These are phyloP conservation scores for Alternaria rosae DNA, from an alignment of 2,329 filamentous ascomycete genomes.

Conservation along the genomic window DNA sequence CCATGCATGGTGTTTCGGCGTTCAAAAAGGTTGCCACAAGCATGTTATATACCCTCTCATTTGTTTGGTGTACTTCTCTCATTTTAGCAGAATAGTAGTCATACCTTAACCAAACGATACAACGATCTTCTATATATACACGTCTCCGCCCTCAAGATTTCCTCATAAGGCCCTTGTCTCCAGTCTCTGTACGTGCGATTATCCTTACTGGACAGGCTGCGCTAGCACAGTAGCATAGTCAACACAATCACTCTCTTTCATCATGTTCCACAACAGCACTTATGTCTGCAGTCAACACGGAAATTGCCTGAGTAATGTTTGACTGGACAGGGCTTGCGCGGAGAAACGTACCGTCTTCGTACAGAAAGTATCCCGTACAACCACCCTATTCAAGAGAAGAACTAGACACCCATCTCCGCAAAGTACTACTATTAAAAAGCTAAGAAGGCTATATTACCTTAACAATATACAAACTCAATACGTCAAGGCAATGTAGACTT, in stretches of 20 bases:
- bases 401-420: no score
- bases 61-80: not conserved
- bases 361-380: not conserved
- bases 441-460: no score
- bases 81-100: not conserved
- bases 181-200: not conserved
- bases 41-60: conserved; percentile 29
- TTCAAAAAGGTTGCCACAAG: conserved; percentile 5
- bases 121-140: not conserved
- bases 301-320: not conserved
- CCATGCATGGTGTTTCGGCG: not conserved
- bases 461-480: no score
- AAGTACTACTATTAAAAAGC: no score
- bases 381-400: no score
- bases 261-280: not conserved
- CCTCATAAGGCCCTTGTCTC: not conserved
- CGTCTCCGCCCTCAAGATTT: not conserved
- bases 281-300: not conserved
- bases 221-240: conserved; percentile 1
- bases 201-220: not conserved
- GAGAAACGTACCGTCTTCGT: not conserved
- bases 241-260: not conserved
- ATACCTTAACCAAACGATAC: not conserved
- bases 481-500: no score
- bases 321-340: not conserved